These are phyloP conservation scores for Plantago elongata DNA, from an alignment of 257 asterid species.

Conservation along the genomic window DNA sequence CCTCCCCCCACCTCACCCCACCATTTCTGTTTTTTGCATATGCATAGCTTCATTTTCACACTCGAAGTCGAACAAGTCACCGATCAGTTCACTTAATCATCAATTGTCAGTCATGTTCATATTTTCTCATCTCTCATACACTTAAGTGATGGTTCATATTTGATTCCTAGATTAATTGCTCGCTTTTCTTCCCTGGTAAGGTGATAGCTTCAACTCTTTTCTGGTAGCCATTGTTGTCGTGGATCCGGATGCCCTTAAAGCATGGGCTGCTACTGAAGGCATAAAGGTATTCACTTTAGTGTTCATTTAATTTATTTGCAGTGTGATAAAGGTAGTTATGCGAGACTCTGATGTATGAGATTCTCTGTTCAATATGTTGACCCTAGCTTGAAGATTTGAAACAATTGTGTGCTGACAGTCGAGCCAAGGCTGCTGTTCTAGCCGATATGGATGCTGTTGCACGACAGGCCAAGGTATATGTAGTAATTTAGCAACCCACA, in stretches of 20 bases:
- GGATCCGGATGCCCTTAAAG: conserved; percentile 76
- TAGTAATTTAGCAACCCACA: neutral
- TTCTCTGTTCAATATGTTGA: neutral
- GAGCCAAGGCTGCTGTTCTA: conserved; percentile 82
- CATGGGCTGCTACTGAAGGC: conserved; percentile 88
- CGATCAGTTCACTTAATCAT: no score
- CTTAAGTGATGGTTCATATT: neutral
- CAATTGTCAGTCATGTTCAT: no score
- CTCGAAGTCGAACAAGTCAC: no score
- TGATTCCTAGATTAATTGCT: neutral
- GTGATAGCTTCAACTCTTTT: conserved; percentile 88
- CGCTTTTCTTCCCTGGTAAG: conserved; percentile 22
- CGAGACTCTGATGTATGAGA: neutral
- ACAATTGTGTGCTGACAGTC: conserved; percentile 71
- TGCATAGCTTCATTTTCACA: no score
- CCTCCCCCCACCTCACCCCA: neutral
- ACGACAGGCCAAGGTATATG: conserved; percentile 74
- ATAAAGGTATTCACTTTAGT: conserved; percentile 46
- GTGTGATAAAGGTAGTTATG: neutral
- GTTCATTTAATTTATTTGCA: neutral
- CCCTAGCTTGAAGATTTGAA: conserved; percentile 62
- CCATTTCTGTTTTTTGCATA: no score
- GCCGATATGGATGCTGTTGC: conserved; percentile 89
- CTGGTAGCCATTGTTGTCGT: conserved; percentile 74
- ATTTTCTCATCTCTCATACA: no score